phyloP scores from a whole-genome alignment of 2,329 filamentous ascomycete genomes.

The Beauveria asiatica region DNA sequence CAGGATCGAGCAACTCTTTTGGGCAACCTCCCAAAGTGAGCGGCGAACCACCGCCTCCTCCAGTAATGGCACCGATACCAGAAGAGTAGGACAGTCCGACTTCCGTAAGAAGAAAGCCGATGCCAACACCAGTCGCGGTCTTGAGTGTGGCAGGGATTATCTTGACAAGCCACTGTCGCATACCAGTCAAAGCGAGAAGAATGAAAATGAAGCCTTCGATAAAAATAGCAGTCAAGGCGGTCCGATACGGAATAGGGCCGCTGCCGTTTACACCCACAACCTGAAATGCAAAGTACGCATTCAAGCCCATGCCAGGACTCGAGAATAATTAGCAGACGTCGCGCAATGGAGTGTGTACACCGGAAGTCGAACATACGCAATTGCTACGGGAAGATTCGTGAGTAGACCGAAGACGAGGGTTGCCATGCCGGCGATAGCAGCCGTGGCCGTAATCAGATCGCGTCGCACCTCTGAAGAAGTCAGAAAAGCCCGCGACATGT shows the following conservation, averaged over 20 bases:
- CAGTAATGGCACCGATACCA: conserved; percentile 76
- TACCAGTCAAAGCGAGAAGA: conserved; percentile 55
- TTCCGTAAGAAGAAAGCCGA: conserved; percentile 55
- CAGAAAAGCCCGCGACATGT: neutral
- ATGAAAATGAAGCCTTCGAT: conserved; percentile 58
- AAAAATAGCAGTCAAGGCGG: conserved; percentile 57
- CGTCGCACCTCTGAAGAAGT: conserved; percentile 49
- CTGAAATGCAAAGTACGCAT: conserved; percentile 60
- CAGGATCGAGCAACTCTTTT: conserved; percentile 38
- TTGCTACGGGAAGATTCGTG: conserved; percentile 70
- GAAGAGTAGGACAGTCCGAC: conserved; percentile 67
- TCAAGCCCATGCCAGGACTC: conserved; percentile 59
- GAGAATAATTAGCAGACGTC: conserved; percentile 2
- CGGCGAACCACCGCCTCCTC: conserved; percentile 55
- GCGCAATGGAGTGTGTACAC: neutral
- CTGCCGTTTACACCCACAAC: conserved; percentile 53
- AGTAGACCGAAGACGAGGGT: conserved; percentile 71
- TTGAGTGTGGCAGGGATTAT: conserved; percentile 58
- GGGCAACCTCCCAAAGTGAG: conserved; percentile 70
- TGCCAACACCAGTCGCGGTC: conserved; percentile 56
- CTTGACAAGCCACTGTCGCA: conserved; percentile 65
- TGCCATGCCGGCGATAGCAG: conserved; percentile 67
- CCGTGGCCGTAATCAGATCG: conserved; percentile 75
- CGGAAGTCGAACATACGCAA: conserved; percentile 48
- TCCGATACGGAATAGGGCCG: conserved; percentile 47